Conservation (phyloP, 208 protist species). For the Crithidia acanthocephali region DNA sequence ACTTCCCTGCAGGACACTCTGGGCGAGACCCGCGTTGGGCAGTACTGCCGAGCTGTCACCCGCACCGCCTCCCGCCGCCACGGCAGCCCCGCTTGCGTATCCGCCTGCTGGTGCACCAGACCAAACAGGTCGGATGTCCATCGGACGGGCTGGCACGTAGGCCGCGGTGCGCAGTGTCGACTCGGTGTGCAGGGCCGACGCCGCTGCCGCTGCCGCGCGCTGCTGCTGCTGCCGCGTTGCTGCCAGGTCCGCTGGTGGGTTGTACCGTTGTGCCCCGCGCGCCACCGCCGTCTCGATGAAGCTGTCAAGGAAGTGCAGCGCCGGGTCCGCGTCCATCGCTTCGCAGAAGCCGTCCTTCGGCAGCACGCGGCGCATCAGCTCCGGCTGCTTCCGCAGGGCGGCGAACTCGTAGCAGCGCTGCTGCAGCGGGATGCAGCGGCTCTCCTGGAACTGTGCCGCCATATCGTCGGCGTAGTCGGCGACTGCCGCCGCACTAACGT, state of each 20-base stretch:
- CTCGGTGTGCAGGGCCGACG: constrained; percentile 11
- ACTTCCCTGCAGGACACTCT: constrained; percentile 18
- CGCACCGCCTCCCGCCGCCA: neutral
- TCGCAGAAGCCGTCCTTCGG: constrained; percentile 83
- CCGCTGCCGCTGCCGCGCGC: constrained; percentile 1
- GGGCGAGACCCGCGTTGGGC: constrained; percentile 8
- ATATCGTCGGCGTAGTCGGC: constrained; percentile 59
- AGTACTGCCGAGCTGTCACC: neutral
- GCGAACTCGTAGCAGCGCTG: constrained; percentile 86
- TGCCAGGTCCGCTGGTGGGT: constrained; percentile 10
- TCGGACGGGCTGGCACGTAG: constrained; percentile 31
- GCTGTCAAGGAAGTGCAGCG: constrained; percentile 54
- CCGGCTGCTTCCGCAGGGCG: constrained; percentile 41
- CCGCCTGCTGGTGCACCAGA: constrained; percentile 11
- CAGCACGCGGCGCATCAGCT: constrained; percentile 58
- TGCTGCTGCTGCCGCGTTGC: constrained; percentile 4
- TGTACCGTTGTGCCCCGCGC: constrained; percentile 58
- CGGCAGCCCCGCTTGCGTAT: constrained; percentile 4
- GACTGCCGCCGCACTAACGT: neutral
- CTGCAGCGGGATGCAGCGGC: constrained; percentile 65
- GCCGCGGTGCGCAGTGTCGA: constrained; percentile 42
- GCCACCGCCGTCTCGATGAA: constrained; percentile 48
- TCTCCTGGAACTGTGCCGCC: constrained; percentile 48
- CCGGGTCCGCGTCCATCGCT: constrained; percentile 58
- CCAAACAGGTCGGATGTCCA: constrained; percentile 23